These are phyloP conservation scores for Aureobasidium lini DNA, from an alignment of 2,329 filamentous ascomycete genomes.

Conservation along the genomic window DNA sequence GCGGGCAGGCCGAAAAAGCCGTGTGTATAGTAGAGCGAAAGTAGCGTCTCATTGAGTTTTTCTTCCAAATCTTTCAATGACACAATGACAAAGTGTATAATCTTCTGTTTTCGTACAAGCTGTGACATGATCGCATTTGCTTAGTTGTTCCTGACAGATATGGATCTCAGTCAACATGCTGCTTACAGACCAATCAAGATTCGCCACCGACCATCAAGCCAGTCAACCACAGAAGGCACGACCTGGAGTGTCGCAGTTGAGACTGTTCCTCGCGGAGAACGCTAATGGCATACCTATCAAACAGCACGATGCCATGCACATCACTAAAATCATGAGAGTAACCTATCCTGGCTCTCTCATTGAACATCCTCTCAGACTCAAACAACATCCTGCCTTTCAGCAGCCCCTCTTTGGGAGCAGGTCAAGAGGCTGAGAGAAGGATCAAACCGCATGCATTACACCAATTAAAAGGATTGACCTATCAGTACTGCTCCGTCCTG, in stretches of 20 bases:
- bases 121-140: not conserved
- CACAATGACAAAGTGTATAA: conserved; percentile 14
- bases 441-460: no score
- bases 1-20: conserved; percentile 14
- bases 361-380: not conserved
- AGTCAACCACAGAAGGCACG: not conserved
- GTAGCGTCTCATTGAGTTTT: conserved; percentile 14
- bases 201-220: not conserved
- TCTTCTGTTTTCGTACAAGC: not conserved
- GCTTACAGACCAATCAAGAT: not conserved
- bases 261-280: not conserved
- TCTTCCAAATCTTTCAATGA: conserved; percentile 14
- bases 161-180: not conserved
- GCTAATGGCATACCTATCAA: not conserved
- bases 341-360: not conserved
- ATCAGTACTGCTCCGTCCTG: no score
- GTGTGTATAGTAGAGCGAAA: conserved; percentile 28
- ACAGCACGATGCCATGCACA: not conserved
- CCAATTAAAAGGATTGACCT: no score
- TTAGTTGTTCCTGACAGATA: not conserved
- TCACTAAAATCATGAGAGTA: no score
- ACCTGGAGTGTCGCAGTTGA: not conserved
- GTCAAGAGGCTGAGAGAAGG: no score
- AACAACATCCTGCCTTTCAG: not conserved
- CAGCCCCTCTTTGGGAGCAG: no score